Evolutionary conservation across 352 stramenopile genomes (phyloP), one percentile per base, ranked within the genome.

Genomic region (Phytophthora melonis): DNA sequence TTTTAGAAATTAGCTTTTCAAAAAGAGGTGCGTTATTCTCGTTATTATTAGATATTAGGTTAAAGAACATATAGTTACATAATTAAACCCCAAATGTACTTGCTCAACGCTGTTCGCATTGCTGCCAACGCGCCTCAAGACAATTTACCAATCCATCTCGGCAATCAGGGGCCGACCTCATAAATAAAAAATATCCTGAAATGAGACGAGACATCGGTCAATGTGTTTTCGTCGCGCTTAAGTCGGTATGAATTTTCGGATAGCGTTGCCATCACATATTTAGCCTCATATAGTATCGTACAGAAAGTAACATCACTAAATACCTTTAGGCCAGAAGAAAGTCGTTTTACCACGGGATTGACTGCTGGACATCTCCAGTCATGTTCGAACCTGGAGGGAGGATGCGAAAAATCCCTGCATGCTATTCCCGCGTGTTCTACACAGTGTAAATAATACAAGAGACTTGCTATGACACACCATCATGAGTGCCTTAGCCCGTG

Each of bases 361-460:
- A n/a, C 27, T 64, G 0, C 21, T 23, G 1, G 47, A 32, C 25
- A 47, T 66, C 55, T 52, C 18, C 32, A 66, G 27, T 8, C 27
- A 57, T 13, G 43, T 57, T 8, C 58, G 58, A 50, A 66, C 58
- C 30, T 41, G 27, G 0, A 69, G 25, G 4, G 63, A 53, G 5
- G 53, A 52, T 10, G 63, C 54, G 63, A 69, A 63, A 43, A 53
- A 63, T 9, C 43, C 39, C n/a, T 69, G 63, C 25, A 63, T 58
- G 14, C 16, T 63, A 19, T 69, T 69, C 63, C 63, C 63, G 2
- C 63, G 39, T 32, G 53, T 69, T 11, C 63, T 41, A 19, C 63
- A 63, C 39, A 57, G n/a, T 3, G 63, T 58, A 23, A 63, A 58
- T 1, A 69, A 11, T 5, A 27, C 53, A 32, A 69, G 18, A 2